Evolutionary conservation across 768 basidiomycete genomes (phyloP).

Genomic region (Serendipita sp.): DNA sequence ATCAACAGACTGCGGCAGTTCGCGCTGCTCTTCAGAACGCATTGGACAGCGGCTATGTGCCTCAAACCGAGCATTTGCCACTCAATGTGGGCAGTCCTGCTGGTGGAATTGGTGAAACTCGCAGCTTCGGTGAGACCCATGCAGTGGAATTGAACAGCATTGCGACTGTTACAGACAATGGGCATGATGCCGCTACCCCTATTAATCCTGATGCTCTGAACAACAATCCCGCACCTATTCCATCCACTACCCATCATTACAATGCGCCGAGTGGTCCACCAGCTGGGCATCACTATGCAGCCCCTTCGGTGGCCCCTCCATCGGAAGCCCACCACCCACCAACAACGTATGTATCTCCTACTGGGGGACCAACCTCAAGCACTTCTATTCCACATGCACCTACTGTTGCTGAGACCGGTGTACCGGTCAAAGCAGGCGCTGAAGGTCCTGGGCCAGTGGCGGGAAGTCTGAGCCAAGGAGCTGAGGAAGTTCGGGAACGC

Average conservation of each 20-base stretch:
- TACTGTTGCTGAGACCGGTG: conserved; percentile 59
- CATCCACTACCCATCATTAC: conserved; percentile 9
- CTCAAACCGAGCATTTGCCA: conserved; percentile 42
- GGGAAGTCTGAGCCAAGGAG: conserved; percentile 31
- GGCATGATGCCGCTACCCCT: conserved; percentile 6
- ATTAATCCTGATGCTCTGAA: conserved; percentile 15
- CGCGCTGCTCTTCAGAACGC: conserved; percentile 64
- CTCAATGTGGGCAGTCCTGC: conserved; percentile 30
- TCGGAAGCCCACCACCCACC: background rate
- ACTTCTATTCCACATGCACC: conserved; percentile 22
- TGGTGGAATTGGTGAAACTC: conserved; percentile 41
- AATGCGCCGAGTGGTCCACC: conserved; percentile 28
- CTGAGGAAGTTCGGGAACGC: background rate
- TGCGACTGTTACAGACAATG: conserved; percentile 9
- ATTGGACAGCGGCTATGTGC: conserved; percentile 52
- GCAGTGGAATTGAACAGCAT: conserved; percentile 53
- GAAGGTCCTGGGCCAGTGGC: conserved; percentile 48
- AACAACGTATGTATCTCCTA: conserved; percentile 8
- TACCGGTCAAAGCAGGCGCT: conserved; percentile 46
- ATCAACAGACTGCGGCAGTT: conserved; percentile 44
- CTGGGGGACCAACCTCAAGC: background rate
- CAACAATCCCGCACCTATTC: conserved; percentile 19
- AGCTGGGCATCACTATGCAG: conserved; percentile 1
- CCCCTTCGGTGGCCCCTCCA: conserved; percentile 5
- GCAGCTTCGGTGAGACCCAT: conserved; percentile 74